phyloP scores from a whole-genome alignment of 495 filamentous ascomycete genomes.

The Neurospora hispaniola region DNA sequence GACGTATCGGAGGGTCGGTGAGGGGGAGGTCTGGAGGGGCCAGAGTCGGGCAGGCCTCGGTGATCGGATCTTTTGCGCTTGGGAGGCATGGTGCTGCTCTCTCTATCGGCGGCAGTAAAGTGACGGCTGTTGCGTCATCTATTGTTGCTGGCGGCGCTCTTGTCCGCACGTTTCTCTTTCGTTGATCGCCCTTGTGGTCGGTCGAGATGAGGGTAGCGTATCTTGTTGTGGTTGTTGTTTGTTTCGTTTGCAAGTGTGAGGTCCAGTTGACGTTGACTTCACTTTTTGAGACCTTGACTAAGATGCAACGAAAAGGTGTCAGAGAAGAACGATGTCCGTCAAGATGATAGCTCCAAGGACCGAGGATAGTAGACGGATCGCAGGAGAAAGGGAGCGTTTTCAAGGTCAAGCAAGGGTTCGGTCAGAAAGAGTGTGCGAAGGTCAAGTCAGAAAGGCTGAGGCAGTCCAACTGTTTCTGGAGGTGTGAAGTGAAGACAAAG shows the following conservation, averaged over 20 bases:
- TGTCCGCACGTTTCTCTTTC: not conserved
- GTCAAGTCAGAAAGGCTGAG: not conserved
- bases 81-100: constrained; percentile 32
- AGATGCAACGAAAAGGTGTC: not conserved
- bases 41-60: constrained; percentile 30
- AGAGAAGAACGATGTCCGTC: not conserved
- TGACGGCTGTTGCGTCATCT: constrained; percentile 14
- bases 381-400: not conserved
- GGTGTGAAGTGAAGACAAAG: not conserved
- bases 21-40: constrained; percentile 37
- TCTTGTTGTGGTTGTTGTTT: not conserved
- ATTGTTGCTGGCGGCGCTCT: constrained; percentile 6
- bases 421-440: not conserved
- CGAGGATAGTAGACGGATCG: not conserved
- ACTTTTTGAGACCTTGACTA: not conserved
- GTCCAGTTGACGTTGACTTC: not conserved
- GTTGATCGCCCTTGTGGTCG: not conserved
- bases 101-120: constrained; percentile 2
- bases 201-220: not conserved
- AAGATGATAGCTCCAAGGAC: not conserved
- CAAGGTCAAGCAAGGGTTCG: not conserved
- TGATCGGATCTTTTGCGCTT: constrained; percentile 45
- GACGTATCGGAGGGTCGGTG: constrained; percentile 39
- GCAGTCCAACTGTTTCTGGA: not conserved
- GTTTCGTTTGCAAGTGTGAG: not conserved